phyloP scores from a whole-genome alignment of 495 filamentous ascomycete species.

The Xylaria palmicola region DNA sequence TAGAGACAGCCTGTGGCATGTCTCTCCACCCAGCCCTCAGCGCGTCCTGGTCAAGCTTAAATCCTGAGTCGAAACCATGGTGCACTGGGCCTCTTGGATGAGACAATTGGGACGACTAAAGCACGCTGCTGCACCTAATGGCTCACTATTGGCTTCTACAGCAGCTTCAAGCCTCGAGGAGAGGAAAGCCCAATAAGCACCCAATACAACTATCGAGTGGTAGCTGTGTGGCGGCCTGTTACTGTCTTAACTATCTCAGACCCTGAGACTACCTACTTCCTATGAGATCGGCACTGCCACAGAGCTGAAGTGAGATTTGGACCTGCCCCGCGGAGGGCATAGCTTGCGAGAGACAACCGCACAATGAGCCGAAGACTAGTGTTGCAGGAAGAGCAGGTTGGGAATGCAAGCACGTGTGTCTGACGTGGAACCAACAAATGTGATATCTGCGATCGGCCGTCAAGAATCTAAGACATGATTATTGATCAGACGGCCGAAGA shows the following conservation, averaged over 20 bases:
- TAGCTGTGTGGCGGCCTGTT: not conserved
- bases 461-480: not conserved
- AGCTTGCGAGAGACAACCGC: not conserved
- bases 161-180: not conserved
- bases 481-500: not conserved
- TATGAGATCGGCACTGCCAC: not conserved
- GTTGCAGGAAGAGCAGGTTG: not conserved
- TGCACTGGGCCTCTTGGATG: too few relatives aligned
- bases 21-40: not conserved
- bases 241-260: not conserved
- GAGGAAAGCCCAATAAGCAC: not conserved
- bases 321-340: too few relatives aligned
- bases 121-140: not conserved
- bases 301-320: not conserved
- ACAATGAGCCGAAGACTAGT: not conserved
- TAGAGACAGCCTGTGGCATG: not conserved
- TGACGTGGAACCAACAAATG: not conserved
- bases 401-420: not conserved
- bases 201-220: not conserved
- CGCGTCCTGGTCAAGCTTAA: not conserved
- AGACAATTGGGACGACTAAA: too few relatives aligned
- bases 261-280: not conserved
- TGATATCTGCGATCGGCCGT: not conserved
- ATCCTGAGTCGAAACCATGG: too few relatives aligned
- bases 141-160: not conserved